Evolutionary conservation across 495 filamentous ascomycete species (phyloP), one percentile per base, ranked within the genome.

Genomic region (Hypoxylon trugodes): DNA sequence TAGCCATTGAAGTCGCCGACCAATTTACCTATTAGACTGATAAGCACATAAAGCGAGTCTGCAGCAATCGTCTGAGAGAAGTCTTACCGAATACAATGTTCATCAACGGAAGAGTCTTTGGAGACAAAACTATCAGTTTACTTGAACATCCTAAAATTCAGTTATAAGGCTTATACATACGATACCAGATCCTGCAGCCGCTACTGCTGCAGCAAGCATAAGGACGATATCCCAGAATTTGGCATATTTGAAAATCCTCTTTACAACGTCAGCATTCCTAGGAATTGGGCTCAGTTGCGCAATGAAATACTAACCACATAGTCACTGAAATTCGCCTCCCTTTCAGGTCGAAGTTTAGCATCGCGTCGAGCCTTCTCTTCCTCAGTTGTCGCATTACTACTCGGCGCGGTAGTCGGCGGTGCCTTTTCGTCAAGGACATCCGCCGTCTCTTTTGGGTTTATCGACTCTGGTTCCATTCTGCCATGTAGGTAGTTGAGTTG

Each of bases 191-290:
- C 64, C 70, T 2, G 33, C 45, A 9, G 70, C 60, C 19, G 68
- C 70, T 18, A 70, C n/a, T 1, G 38, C 69, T 12, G 74, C 77
- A 7, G 63, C 65, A 9, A 55, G 64, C 64, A 81, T 71, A 38
- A 80, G 62, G 26, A 72, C 61, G 47, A 70, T 70, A 59, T 81
- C 79, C 73, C 70, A 75, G 43, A 69, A 69, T 32, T 64, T 76
- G 21, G 77, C 79, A 73, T 81, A 81, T 43, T 57, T 62, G 51
- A 81, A 81, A 46, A 81, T 57, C 35, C 79, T 75, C 47, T 73
- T 50, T 36, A 9, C 6, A 16, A 4, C 15, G 50, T 72, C 22
- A 68, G 64, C 21, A 18, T 59, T n/a, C 4, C n/a, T 16, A 1
- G 18, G 15, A 24, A 2, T 3, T 9, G 35, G 19, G 4, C 9